A percentile compares a stretch with the other conserved stretches of the same genome.
phyloP scores from a whole-genome alignment of 73 alveolate genomes.

The Paraurostyla sp. region DNA sequence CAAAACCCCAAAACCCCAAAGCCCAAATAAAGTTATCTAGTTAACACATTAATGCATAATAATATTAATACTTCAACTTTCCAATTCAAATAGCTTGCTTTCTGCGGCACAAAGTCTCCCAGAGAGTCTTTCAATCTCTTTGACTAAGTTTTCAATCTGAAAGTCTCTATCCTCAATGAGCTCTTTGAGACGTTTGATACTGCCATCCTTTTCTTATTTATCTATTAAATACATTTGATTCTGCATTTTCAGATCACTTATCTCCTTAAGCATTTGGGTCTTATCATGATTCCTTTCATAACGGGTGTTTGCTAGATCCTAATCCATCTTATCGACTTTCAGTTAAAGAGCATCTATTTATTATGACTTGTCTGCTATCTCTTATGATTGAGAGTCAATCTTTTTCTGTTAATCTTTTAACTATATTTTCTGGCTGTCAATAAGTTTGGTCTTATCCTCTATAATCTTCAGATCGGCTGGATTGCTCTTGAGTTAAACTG shows the following conservation, averaged over 20 bases:
- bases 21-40: no score
- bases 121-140: constrained; percentile 64
- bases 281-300: constrained; percentile 29
- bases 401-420: neutral
- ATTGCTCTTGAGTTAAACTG: neutral
- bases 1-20: no score
- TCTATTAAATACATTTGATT: constrained; percentile 47
- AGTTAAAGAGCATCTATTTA: neutral
- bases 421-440: neutral
- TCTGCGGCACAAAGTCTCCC: constrained; percentile 75
- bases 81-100: constrained; percentile 61
- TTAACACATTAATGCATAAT: no score
- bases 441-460: no score
- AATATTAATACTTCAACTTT: no score
- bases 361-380: neutral
- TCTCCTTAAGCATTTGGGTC: neutral
- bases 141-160: constrained; percentile 55
- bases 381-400: neutral
- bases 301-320: neutral
- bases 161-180: constrained; percentile 61
- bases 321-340: neutral
- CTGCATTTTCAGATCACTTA: constrained; percentile 15
- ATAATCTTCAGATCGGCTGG: no score
- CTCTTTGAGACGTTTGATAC: constrained; percentile 37
- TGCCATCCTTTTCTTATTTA: constrained; percentile 64